A percentile compares a stretch with the other conserved stretches of the same genome.
These are phyloP conservation scores for Tetraselmis striata DNA, from an alignment of 139 green algal species.

Conservation along the genomic window DNA sequence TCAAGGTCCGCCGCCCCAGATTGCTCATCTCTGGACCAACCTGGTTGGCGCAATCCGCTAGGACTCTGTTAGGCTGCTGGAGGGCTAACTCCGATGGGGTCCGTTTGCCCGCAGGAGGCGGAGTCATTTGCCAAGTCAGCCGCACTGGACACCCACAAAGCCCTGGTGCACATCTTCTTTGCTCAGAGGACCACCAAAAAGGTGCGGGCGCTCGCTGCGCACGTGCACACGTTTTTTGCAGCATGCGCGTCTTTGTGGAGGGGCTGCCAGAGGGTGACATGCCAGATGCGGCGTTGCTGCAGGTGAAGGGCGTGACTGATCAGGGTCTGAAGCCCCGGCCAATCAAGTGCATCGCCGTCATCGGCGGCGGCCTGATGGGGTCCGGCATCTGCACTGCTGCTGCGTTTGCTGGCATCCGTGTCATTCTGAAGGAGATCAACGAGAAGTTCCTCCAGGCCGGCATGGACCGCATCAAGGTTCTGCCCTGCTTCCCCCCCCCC, in stretches of 20 bases:
- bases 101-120: constrained; percentile 50
- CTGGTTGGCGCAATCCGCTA: not conserved
- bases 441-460: constrained; percentile 89
- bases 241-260: too few species aligned
- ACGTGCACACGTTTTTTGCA: too few species aligned
- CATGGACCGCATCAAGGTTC: constrained; percentile 75
- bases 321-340: constrained; percentile 69
- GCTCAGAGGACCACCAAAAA: constrained; percentile 88
- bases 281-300: too few species aligned
- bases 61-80: not conserved
- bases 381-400: constrained; percentile 90
- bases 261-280: too few species aligned
- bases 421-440: constrained; percentile 98
- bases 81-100: not conserved
- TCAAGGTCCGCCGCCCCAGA: constrained; percentile 34
- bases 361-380: constrained; percentile 97
- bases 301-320: constrained; percentile 74
- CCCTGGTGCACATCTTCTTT: constrained; percentile 98
- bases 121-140: constrained; percentile 67
- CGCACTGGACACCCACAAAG: constrained; percentile 78
- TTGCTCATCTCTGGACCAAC: not conserved
- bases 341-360: constrained; percentile 76
- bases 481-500: too few species aligned
- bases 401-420: constrained; percentile 61
- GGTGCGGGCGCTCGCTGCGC: too few species aligned